phyloP scores from a whole-genome alignment of 2,329 filamentous ascomycete genomes.

The Teratosphaeria destructans region DNA sequence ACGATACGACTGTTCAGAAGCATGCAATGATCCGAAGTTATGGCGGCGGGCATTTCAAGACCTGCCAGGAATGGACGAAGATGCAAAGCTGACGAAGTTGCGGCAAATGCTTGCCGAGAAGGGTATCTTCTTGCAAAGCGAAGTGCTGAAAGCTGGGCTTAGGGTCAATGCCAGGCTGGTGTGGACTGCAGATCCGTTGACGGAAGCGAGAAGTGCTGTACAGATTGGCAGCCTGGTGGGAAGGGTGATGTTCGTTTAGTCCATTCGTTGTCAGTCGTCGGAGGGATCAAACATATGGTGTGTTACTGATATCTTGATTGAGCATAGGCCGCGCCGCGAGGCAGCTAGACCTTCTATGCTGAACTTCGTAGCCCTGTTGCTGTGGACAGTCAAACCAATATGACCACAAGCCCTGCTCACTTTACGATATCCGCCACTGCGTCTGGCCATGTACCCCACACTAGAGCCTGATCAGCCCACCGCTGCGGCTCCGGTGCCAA shows the following conservation, averaged over 20 bases:
- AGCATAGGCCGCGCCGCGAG: not conserved
- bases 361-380: not conserved
- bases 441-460: slow-evolving; percentile 82
- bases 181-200: slow-evolving; percentile 2
- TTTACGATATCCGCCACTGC: slow-evolving; percentile 63
- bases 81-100: slow-evolving; percentile 1
- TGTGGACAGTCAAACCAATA: not conserved
- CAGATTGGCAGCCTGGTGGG: slow-evolving; percentile 1
- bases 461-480: slow-evolving; percentile 66
- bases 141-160: slow-evolving; percentile 2
- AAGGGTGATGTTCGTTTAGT: slow-evolving; percentile 2
- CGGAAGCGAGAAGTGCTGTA: slow-evolving; percentile 1
- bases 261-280: not conserved
- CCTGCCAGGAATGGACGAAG: slow-evolving; percentile 3
- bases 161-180: slow-evolving; percentile 1
- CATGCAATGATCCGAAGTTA: not conserved
- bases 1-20: slow-evolving; percentile 1
- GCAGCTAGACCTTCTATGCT: not conserved
- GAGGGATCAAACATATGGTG: not conserved
- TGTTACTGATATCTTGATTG: not conserved
- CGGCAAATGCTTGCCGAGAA: not conserved
- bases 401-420: not conserved
- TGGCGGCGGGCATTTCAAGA: slow-evolving; percentile 1
- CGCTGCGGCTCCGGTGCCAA: slow-evolving; percentile 75
- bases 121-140: not conserved